Evolutionary conservation across 805 yeast species (phyloP), one percentile per base, ranked within the genome.

Genomic region (Spathaspora girioi): DNA sequence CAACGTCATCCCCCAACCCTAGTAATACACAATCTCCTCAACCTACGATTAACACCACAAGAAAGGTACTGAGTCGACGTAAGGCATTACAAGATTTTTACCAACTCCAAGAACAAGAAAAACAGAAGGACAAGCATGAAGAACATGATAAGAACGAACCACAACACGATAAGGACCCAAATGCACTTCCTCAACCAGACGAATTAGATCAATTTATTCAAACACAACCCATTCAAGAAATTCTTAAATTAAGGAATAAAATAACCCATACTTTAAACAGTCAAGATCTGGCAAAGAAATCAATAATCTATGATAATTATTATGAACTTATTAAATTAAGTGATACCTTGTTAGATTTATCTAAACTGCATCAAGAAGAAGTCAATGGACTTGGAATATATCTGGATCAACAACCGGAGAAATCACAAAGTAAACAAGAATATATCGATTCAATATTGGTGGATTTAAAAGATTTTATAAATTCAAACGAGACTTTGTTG

Each of bases 261-360:
- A 70, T 81, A 8, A 73, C 76, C 20, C 71, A 71, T 29, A 71
- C 73, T 48, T 68, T 82, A 50, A 80, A 79, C 52, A 64, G 79
- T 14, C 81, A 78, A 48, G 83, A 81, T 53, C 78, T 81, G 59
- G 82, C 80, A 45, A 84, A 84, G 55, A 86, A 86, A 58, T 80
- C 87, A 27, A 84, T 86, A 42, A 83, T 86, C 10, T 86, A 86
- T 65, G 88, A 86, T 64, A 86, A 86, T 60, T 86, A 86, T 71
- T 84, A 82, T 63, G 92, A 86, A 54, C 68, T 86, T 56, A 84
- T 86, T 60, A 83, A 84, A 59, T 78, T 86, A 52, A 84, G 82
- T 58, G 80, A 83, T 45, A 78, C 84, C 2, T 66, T 86, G 20
- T 53, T 55, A 14, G 61, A 60, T 19, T 49, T 66, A 15, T 57